Conservation (phyloP, 352 stramenopile species). For the Saprolegnia diclina region DNA sequence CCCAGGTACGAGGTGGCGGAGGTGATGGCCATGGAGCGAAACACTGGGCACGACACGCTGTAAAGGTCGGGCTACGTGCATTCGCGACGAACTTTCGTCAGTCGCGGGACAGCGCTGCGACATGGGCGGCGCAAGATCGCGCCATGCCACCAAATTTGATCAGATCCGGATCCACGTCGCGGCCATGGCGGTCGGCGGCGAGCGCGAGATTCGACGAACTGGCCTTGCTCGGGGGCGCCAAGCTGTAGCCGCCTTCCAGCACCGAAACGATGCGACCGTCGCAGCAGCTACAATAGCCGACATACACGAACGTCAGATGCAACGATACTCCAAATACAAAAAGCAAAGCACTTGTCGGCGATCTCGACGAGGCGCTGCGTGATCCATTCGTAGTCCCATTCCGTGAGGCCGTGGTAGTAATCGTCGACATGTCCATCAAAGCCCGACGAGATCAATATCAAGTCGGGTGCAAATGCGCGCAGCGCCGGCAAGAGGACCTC, state of each 20-base stretch:
- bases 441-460: constrained; percentile 63
- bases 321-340: background rate
- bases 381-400: constrained; percentile 84
- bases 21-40: too few species aligned
- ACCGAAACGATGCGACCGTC: constrained; percentile 91
- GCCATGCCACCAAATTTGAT: constrained; percentile 50
- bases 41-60: too few species aligned
- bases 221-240: constrained; percentile 31
- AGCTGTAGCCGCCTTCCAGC: constrained; percentile 92
- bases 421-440: constrained; percentile 64
- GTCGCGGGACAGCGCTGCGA: constrained; percentile 37
- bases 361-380: constrained; percentile 82
- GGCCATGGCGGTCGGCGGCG: constrained; percentile 45
- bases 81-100: background rate
- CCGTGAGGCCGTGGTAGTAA: constrained; percentile 67
- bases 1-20: too few species aligned
- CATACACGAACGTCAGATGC: background rate
- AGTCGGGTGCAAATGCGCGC: constrained; percentile 44
- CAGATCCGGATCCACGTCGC: constrained; percentile 49
- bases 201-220: constrained; percentile 50
- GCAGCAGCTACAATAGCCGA: constrained; percentile 51
- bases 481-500: constrained; percentile 45
- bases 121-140: constrained; percentile 53
- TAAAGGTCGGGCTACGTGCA: background rate
- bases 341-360: constrained; percentile 79